phyloP scores from a whole-genome alignment of 1,139 yeast genomes.

The Taphrina wiesneri region DNA sequence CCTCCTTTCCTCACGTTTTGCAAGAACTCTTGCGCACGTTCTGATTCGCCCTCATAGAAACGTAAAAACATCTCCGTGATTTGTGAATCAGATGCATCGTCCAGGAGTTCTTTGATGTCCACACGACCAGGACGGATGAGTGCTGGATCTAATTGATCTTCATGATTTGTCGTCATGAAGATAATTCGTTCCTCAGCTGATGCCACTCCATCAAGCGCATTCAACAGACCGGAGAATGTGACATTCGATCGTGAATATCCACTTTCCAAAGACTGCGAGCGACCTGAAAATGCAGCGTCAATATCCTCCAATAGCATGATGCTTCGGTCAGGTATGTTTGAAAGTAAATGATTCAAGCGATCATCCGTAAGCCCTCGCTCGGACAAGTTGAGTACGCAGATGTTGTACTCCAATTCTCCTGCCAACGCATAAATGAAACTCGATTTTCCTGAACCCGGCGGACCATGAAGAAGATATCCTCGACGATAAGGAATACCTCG shows the following conservation, averaged over 20 bases:
- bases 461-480: constrained; percentile 91
- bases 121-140: constrained; percentile 90
- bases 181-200: constrained; percentile 95
- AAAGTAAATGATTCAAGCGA: constrained; percentile 89
- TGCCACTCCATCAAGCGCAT: constrained; percentile 97
- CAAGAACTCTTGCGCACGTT: constrained; percentile 65
- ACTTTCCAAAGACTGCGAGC: constrained; percentile 70
- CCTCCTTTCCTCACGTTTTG: constrained; percentile 54
- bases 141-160: constrained; percentile 78
- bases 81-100: constrained; percentile 81
- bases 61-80: constrained; percentile 80
- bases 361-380: constrained; percentile 93
- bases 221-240: constrained; percentile 88
- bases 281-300: constrained; percentile 89
- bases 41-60: constrained; percentile 66
- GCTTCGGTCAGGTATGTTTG: constrained; percentile 89
- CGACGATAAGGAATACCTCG: constrained; percentile 97
- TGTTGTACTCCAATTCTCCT: constrained; percentile 92
- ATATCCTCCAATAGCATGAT: constrained; percentile 84
- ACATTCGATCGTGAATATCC: constrained; percentile 55
- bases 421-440: constrained; percentile 95
- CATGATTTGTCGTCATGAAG: constrained; percentile 97
- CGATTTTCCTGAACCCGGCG: constrained; percentile 98
- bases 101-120: constrained; percentile 72
- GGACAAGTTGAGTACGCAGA: constrained; percentile 85